phyloP scores from a whole-genome alignment of 345 rosid species.

The Ceriops zippeliana region DNA sequence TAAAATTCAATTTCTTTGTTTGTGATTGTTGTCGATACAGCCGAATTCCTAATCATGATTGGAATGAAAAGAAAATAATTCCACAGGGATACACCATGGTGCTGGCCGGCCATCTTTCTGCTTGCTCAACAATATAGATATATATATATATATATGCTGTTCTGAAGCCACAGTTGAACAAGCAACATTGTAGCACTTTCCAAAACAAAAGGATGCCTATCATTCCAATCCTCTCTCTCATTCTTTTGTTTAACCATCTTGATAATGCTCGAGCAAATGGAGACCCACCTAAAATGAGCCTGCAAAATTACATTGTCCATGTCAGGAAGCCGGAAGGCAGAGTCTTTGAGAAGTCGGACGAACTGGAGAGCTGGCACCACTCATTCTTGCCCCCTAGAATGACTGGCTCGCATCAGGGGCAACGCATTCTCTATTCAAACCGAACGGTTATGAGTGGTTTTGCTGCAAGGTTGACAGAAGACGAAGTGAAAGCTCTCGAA shows the following conservation, averaged over 20 bases:
- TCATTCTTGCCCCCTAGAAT: constrained; percentile 30
- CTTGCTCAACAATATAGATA: too few relatives aligned
- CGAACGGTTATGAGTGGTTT: constrained; percentile 34
- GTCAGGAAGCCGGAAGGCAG: constrained; percentile 26
- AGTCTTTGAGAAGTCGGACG: constrained; percentile 8
- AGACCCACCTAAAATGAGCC: constrained; percentile 1
- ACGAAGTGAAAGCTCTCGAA: constrained; percentile 34
- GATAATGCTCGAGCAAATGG: neutral
- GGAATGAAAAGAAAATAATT: too few relatives aligned
- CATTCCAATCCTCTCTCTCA: neutral
- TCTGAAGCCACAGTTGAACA: too few relatives aligned
- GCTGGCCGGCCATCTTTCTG: too few relatives aligned
- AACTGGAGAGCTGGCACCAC: constrained; percentile 20
- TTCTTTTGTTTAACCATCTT: constrained; percentile 4
- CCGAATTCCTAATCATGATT: too few relatives aligned
- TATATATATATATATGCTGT: too few relatives aligned
- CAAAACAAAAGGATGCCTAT: neutral
- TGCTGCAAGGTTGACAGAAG: constrained; percentile 36
- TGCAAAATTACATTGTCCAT: constrained; percentile 34
- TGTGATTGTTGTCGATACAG: too few relatives aligned
- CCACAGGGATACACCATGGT: too few relatives aligned
- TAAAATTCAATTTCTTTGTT: too few relatives aligned
- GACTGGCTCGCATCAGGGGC: constrained; percentile 11
- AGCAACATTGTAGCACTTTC: neutral
- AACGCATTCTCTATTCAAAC: constrained; percentile 29